Evolutionary conservation across 345 rosid genomes (phyloP), one percentile per base, ranked within the genome.

Genomic region (Citrus glauca): DNA sequence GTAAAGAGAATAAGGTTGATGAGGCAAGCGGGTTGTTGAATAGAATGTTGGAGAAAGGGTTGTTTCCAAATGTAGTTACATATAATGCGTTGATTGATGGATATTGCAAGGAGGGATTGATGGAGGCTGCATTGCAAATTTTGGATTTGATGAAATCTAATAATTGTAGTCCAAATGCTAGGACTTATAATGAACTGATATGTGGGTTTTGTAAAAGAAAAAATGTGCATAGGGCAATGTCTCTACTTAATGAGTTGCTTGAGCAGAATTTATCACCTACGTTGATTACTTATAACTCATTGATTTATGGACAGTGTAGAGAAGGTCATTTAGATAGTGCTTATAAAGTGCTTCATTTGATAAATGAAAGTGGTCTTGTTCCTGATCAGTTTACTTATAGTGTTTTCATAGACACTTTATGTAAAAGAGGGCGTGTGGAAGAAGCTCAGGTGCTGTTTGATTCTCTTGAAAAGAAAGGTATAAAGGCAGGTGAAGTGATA

Each of bases 51-150:
- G 88, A 83, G 87, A 93, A 83, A 78, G 86, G 94, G 82, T 72
- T 89, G 72, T 79, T 81, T 82, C 98, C 95, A 30, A 84, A 59
- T 84, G 90, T 88, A 59, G 89, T 92, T 78, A 93, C 98, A 24
- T 95, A 93, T 72, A 95, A 95, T 87, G 97, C 93, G 13, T 82
- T 95, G 82, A 89, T 91, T 79, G 86, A 90, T 65, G 98, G 98
- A 78, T 93, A 93, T 64, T 91, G 94, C 78, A 91, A 93, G 88
- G 86, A 85, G 66, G 93, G 94, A 25, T 79, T 77, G 73, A 80
- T 86, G 77, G 93, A 87, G 80, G 89, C 81, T 65, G 97, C 98
- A 3, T 66, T 84, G 66, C 90, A 85, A 60, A 82, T 95, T 80
- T 87, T 95, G 84, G 92, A 72, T 71, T 72, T 90, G 87, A 91